Evolutionary conservation across 768 basidiomycete species (phyloP), one percentile per base, ranked within the genome.

Genomic region (Hemileccinum rubropunctum): DNA sequence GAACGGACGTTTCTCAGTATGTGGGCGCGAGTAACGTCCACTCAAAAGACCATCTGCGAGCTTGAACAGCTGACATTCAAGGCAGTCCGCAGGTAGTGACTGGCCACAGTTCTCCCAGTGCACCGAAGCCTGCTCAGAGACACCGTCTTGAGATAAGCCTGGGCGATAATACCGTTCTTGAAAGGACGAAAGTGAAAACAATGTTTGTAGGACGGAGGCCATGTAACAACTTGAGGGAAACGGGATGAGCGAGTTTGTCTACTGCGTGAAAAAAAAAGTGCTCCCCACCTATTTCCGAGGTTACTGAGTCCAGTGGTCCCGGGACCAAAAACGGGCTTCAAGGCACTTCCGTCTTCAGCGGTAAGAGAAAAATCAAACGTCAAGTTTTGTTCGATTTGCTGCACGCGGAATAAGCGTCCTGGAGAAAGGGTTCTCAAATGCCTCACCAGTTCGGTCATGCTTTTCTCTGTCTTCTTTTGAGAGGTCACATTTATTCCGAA

Each of bases 381-480:
- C 30, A 98, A 73, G 62, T 99, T 99, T 56, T 98, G 93, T 64
- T 98, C 95, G 58, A 98, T 88, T 88, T 98, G 91, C 91, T 86
- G 42, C 5, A 32, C n/a, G 4, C 12, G 42, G 14, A 1, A 14
- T 52, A 18, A 52, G 46, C 42, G 9, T 41, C 36, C 3, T 5
- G 11, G 13, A 10, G 1, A 48, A 32, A 32, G 5, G 6, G 12
- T 21, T 28, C 27, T 3, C 17, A 4, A 51, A 17, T 13, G 1
- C 64, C 81, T 43, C 51, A 94, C 93, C 55, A 99, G 76, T 63
- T 99, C 95, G 0, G 95, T 97, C 85, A 97, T 91, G 49, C 84
- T 91, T 72, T 97, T 98, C 66, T 97, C 93, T 0, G 95, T 98
- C 72, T 98, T 98, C 6, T 71, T 84, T 61, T 90, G 84, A 0